phyloP scores from a whole-genome alignment of 2,329 filamentous ascomycete species.

The Dryadomyces quercivorus region DNA sequence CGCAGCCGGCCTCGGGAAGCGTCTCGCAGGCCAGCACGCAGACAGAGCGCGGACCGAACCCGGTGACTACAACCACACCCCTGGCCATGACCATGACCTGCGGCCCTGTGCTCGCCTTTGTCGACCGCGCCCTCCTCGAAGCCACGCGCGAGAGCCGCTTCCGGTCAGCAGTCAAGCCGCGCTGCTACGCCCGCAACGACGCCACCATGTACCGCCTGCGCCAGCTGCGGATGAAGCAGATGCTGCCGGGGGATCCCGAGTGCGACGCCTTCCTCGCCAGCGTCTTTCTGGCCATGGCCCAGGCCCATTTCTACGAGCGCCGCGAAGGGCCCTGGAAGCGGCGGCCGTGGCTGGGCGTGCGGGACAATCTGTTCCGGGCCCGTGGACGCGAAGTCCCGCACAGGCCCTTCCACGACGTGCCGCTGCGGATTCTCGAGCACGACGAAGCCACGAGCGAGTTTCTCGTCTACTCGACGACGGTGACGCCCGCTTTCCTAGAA shows the following conservation, averaged over 20 bases:
- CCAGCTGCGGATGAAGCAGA: conserved; percentile 30
- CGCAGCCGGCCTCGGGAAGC: conserved; percentile 4
- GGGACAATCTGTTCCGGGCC: neutral
- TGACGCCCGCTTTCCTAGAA: conserved; percentile 35
- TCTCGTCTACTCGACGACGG: conserved; percentile 37
- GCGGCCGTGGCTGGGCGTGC: neutral
- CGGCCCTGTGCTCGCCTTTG: conserved; percentile 30
- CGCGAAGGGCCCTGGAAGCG: neutral
- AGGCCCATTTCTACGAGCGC: conserved; percentile 37
- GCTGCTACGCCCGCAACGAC: conserved; percentile 20
- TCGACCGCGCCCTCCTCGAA: conserved; percentile 34
- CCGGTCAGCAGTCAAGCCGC: conserved; percentile 24
- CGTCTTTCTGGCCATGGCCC: conserved; percentile 44
- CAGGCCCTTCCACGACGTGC: conserved; percentile 30
- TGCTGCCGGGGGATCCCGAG: conserved; percentile 34
- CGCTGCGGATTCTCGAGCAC: conserved; percentile 37
- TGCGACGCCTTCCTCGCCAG: conserved; percentile 41
- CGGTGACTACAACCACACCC: too few species aligned
- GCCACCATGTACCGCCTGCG: conserved; percentile 35
- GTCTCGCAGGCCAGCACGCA: neutral
- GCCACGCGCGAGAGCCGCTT: conserved; percentile 34
- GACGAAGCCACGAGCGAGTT: conserved; percentile 36
- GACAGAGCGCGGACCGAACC: conserved; percentile 10
- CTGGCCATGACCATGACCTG: neutral
- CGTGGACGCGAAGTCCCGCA: neutral